A percentile compares a stretch with the other conserved stretches of the same genome.
Evolutionary conservation across 768 basidiomycete species (phyloP).

Genomic region (Russula sp.): DNA sequence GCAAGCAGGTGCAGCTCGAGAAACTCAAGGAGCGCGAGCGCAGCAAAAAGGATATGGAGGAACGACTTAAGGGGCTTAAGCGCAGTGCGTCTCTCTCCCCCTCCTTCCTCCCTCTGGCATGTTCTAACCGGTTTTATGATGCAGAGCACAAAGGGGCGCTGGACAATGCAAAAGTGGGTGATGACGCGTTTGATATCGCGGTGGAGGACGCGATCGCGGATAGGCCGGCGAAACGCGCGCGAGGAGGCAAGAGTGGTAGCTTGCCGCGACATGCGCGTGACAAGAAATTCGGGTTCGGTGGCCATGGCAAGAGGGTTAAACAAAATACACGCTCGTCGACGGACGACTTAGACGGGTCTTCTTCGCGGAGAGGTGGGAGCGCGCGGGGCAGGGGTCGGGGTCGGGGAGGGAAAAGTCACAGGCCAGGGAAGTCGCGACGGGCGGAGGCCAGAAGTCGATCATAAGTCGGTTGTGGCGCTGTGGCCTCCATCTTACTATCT

Average conservation of each 20-base stretch:
- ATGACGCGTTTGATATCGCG: constrained; percentile 77
- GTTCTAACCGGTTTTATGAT: background rate
- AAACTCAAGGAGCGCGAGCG: constrained; percentile 86
- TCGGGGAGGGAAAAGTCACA: constrained; percentile 33
- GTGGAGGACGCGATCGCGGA: constrained; percentile 86
- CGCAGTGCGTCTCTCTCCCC: constrained; percentile 54
- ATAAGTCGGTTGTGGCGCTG: constrained; percentile 8
- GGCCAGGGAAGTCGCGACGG: constrained; percentile 58
- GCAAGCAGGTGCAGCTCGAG: constrained; percentile 95
- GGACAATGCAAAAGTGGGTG: constrained; percentile 54
- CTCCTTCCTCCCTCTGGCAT: background rate
- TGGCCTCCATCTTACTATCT: too few species aligned
- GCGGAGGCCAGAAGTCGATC: constrained; percentile 34
- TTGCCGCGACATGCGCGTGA: constrained; percentile 61
- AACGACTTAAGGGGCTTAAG: constrained; percentile 80
- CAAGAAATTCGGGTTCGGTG: constrained; percentile 77
- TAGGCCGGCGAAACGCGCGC: constrained; percentile 56
- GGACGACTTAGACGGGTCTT: constrained; percentile 53
- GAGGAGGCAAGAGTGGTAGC: constrained; percentile 25
- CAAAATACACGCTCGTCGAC: constrained; percentile 79
- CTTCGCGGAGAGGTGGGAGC: constrained; percentile 30
- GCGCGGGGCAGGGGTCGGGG: constrained; percentile 32
- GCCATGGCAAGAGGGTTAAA: constrained; percentile 63
- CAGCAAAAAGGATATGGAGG: constrained; percentile 89
- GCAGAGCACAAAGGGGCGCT: constrained; percentile 80